Evolutionary conservation across 768 basidiomycete species (phyloP), one percentile per base, ranked within the genome.

Genomic region (Termitomyces sp.): DNA sequence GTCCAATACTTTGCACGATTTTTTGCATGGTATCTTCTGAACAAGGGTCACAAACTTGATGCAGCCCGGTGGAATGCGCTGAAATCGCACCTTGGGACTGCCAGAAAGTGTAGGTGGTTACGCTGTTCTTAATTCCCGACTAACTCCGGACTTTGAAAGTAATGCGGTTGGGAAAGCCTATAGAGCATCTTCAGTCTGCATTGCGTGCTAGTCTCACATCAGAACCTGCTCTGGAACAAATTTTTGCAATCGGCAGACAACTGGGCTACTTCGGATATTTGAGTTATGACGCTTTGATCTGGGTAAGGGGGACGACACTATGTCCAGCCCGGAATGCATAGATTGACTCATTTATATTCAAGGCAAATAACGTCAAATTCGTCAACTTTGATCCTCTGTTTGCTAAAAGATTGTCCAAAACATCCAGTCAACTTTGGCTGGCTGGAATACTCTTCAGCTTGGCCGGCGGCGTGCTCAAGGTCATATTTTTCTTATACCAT

Each of bases 161-260:
- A 38, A 78, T 98, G 80, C 86, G 97, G 16, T 77, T 99, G 54
- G 93, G 94, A 64, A 96, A 98, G 72, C 94, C 94, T 8, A 64
- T 95, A 61, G 97, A 99, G 68, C 93, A 97, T 73, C 77, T 95
- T 6, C 96, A 98, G 70, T 85, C 92, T 1, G 94, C 92, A 32
- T 74, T 97, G 46, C 87, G 86, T 53, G 86, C 89, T 20, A 75
- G 84, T 3, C 72, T 85, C 28, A 68, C 80, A 1, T 61, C 82
- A 4, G 78, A 78, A 6, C 80, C 85, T 56, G 63, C 85, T 1
- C 73, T 80, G 12, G 92, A 98, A 68, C 87, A 88, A 61, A 75
- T 94, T 56, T 81, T 88, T 0, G 85, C 89, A 24, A 84, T 97
- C 63, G 86, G 81, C 35, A 80, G 92, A 49, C 96, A 98, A 71